Base-by-base conservation (phyloP, 306 rosid species). In the Vigna angularis region DNA sequence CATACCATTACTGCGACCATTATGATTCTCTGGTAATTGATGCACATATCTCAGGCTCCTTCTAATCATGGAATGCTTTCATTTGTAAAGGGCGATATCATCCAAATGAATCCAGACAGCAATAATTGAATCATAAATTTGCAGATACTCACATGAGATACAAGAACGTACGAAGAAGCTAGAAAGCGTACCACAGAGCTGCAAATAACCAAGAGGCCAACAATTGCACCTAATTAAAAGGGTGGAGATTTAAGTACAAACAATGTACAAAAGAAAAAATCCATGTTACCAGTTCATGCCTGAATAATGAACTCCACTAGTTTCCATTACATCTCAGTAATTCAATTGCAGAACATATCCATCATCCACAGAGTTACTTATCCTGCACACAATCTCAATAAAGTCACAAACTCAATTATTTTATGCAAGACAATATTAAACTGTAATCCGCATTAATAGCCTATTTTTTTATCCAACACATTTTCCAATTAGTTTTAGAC, bases 261-360 rank as follows among this genome's bases (percentile, higher is more conserved):
- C 65, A 73, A 72, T 34, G 36, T 73, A 66, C 63, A 65, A 44
- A 13, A 76, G 56, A 74, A 65, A 49, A 47, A 70, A 71, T 66
- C 72, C 61, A 81, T 30, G 83, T 61, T 73, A 83, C 94, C 88
- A 68, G 71, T 50, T 70, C 56, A 57, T 75, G 75, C 48, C 66
- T 66, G 78, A 75, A 56, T 69, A 52, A 74, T 58, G 79, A 30
- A 72, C 49, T 53, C 66, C 69, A 74, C 50, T 61, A 32, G 55
- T 64, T 67, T 73, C 68, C 52, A 53, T 76, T 64, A 51, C 66
- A 82, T 51, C 65, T 76, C 76, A 74, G 59, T 20, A 50, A 73
- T 82, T 73, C 66, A 62, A 65, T 73, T 70, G 66, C 18, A 72
- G 77, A 83, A 76, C 86, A 67, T 38, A 48, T 22, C 44, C 49